A percentile compares a stretch with the other conserved stretches of the same genome.
Conservation (phyloP, 2,329 filamentous ascomycete species). For the Pyrenochaeta sp. region DNA sequence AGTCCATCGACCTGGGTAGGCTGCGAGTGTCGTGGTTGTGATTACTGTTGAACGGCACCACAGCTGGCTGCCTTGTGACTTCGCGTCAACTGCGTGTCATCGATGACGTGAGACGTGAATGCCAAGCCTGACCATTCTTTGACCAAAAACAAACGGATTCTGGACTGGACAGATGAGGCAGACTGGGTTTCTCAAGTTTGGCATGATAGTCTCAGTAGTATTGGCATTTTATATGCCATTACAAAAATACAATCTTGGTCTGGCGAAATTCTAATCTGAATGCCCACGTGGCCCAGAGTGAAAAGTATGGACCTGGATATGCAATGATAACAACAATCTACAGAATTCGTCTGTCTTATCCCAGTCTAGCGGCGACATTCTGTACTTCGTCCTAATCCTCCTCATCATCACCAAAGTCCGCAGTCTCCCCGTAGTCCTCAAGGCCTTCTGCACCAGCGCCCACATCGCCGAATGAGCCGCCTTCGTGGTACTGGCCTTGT, state of each 20-base stretch:
- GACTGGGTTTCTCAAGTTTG: too few relatives aligned
- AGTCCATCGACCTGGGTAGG: constrained; percentile 22
- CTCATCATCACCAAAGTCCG: constrained; percentile 33
- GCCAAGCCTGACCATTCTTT: constrained; percentile 12
- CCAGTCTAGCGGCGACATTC: constrained; percentile 21
- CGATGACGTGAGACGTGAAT: constrained; percentile 24
- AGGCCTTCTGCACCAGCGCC: constrained; percentile 17
- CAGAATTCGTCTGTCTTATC: constrained; percentile 10
- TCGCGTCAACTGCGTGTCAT: constrained; percentile 25
- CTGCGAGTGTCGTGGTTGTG: constrained; percentile 3
- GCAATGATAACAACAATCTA: constrained; percentile 4
- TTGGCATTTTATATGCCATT: too few relatives aligned
- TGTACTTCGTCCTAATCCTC: constrained; percentile 21
- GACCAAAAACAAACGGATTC: too few relatives aligned
- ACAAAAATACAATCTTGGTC: too few relatives aligned
- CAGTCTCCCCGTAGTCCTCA: constrained; percentile 20
- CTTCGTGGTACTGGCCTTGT: constrained; percentile 13
- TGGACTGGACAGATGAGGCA: too few relatives aligned
- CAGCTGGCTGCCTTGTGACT: constrained; percentile 21
- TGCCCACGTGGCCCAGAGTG: neutral
- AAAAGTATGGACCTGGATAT: neutral
- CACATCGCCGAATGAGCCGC: constrained; percentile 9
- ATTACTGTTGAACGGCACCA: neutral
- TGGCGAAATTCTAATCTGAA: neutral
- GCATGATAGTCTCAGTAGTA: too few relatives aligned